These are phyloP conservation scores for Erythrophleum ivorense DNA, from an alignment of 331 rosid species.

Conservation along the genomic window DNA sequence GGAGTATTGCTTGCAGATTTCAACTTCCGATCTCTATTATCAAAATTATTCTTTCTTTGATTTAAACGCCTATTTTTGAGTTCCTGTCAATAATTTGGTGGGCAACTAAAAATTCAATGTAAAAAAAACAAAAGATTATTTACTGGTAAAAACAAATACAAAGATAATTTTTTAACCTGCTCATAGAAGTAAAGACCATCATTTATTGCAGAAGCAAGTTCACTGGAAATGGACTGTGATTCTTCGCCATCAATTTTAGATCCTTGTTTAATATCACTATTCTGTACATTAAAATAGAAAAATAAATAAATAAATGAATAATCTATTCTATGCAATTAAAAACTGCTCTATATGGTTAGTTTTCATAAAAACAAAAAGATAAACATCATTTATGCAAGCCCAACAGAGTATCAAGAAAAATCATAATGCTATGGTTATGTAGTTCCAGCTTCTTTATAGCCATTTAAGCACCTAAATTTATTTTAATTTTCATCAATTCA, in stretches of 20 bases:
- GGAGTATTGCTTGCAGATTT: constrained; percentile 55
- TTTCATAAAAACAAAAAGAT: too few relatives aligned
- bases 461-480: constrained; percentile 10
- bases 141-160: constrained; percentile 15
- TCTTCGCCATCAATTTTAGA: constrained; percentile 53
- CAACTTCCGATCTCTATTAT: constrained; percentile 66
- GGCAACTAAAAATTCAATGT: constrained; percentile 36
- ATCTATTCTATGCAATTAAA: too few relatives aligned
- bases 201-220: constrained; percentile 87
- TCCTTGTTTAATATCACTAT: constrained; percentile 56
- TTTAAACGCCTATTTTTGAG: constrained; percentile 65
- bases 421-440: neutral
- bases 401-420: neutral
- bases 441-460: constrained; percentile 11
- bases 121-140: constrained; percentile 10
- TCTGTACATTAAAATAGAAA: constrained; percentile 57
- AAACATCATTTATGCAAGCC: neutral
- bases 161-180: constrained; percentile 65
- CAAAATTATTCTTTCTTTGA: constrained; percentile 69
- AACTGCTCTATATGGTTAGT: too few relatives aligned
- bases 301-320: neutral
- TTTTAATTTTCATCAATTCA: neutral
- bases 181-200: constrained; percentile 93
- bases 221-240: constrained; percentile 77
- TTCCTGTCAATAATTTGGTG: constrained; percentile 60